phyloP scores from a whole-genome alignment of 805 yeast species.

The Wickerhamomyces bovis region DNA sequence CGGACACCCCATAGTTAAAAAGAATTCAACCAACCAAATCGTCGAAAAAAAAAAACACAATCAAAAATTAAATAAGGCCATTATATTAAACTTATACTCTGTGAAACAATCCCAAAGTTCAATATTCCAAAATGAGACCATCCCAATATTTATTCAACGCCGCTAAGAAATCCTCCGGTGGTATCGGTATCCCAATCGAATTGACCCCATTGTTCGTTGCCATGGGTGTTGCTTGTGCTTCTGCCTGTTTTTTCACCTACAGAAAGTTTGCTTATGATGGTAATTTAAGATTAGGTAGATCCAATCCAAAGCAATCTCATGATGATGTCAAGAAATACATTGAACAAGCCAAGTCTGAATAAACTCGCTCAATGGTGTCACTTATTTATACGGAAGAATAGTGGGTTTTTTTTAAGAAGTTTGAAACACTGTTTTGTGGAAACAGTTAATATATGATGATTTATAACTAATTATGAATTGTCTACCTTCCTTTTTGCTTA shows the following conservation, averaged over 20 bases:
- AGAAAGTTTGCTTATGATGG: constrained; percentile 45
- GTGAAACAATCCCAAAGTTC: background rate
- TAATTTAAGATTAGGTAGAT: constrained; percentile 44
- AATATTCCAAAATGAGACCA: constrained; percentile 39
- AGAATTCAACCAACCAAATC: constrained; percentile 12
- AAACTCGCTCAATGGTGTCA: background rate
- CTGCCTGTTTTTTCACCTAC: constrained; percentile 46
- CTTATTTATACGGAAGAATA: background rate
- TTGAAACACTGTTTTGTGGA: background rate
- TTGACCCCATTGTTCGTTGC: constrained; percentile 53
- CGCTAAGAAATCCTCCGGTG: constrained; percentile 31
- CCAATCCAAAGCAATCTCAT: constrained; percentile 32
- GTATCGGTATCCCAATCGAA: constrained; percentile 43
- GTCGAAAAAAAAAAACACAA: constrained; percentile 1
- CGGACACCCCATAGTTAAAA: constrained; percentile 1
- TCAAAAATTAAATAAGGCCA: background rate
- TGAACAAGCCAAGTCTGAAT: constrained; percentile 9
- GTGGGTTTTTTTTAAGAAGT: background rate
- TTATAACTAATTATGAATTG: background rate
- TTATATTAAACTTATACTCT: background rate
- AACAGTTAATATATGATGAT: background rate
- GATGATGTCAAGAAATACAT: constrained; percentile 22
- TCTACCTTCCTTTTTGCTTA: background rate
- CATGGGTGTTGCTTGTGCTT: constrained; percentile 45
- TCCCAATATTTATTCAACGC: constrained; percentile 40